A percentile compares a stretch with the other conserved stretches of the same genome.
phyloP scores from a whole-genome alignment of 495 filamentous ascomycete species.

The Poronia punctata region DNA sequence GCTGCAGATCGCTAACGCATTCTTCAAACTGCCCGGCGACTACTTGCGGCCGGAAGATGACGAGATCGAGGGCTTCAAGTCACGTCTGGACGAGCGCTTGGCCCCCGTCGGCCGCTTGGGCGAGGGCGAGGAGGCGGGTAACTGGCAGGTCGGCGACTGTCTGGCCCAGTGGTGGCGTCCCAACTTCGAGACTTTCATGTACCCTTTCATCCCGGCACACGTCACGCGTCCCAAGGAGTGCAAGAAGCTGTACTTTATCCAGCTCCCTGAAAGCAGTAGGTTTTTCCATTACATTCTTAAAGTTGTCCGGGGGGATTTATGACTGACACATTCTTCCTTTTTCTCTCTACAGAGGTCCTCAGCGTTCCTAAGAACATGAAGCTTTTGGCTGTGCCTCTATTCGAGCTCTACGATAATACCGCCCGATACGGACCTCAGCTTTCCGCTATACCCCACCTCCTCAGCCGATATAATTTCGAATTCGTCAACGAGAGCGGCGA shows the following conservation, averaged over 20 bases:
- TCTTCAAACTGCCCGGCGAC: slow-evolving; percentile 97
- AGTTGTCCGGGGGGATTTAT: no score
- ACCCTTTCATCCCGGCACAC: slow-evolving; percentile 92
- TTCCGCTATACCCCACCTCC: slow-evolving; percentile 87
- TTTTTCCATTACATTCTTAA: no score
- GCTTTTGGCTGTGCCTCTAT: slow-evolving; percentile 88
- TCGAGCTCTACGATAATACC: slow-evolving; percentile 97
- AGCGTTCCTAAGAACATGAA: slow-evolving; percentile 99
- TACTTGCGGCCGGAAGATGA: slow-evolving; percentile 87
- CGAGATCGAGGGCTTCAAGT: slow-evolving; percentile 89
- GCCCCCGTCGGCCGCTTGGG: slow-evolving; percentile 85
- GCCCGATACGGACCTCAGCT: slow-evolving; percentile 91
- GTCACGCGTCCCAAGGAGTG: slow-evolving; percentile 96
- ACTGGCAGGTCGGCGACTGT: slow-evolving; percentile 91
- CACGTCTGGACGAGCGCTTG: slow-evolving; percentile 81
- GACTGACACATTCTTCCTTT: no score
- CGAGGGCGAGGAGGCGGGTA: slow-evolving; percentile 77
- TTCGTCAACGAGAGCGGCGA: slow-evolving; percentile 94
- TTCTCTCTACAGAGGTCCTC: slow-evolving; percentile 77
- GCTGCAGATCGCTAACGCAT: slow-evolving; percentile 98
- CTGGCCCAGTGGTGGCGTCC: slow-evolving; percentile 98
- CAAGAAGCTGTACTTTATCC: slow-evolving; percentile 97
- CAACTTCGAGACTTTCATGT: slow-evolving; percentile 99
- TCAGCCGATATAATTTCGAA: slow-evolving; percentile 94
- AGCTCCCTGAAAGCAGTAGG: slow-evolving; percentile 85